These are phyloP conservation scores for Priceomyces melissophilus DNA, from an alignment of 805 yeast genomes.

Conservation along the genomic window DNA sequence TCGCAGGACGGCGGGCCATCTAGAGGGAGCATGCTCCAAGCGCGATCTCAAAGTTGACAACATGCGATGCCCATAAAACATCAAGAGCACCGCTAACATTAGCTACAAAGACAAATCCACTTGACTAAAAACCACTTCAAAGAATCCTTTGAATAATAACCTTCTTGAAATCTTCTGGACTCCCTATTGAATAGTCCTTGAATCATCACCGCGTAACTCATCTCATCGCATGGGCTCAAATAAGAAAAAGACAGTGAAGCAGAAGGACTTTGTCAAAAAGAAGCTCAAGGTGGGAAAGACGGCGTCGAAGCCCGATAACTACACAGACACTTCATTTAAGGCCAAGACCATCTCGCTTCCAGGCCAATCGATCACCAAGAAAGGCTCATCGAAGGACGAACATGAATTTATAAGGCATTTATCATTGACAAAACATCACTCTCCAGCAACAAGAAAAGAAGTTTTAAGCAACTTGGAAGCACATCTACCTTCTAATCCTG, in stretches of 20 bases:
- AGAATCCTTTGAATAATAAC: no score
- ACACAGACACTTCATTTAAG: slow-evolving; percentile 81
- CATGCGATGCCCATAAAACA: no score
- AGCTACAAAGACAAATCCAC: no score
- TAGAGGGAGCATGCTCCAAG: no score
- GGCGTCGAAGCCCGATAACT: slow-evolving; percentile 64
- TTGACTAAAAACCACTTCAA: no score
- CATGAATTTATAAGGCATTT: slow-evolving; percentile 57
- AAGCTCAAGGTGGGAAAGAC: slow-evolving; percentile 89
- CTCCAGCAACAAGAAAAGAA: slow-evolving; percentile 67
- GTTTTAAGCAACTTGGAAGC: slow-evolving; percentile 53
- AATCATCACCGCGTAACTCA: no score
- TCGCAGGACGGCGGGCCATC: no score
- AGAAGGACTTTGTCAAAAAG: slow-evolving; percentile 70
- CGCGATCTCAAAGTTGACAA: no score
- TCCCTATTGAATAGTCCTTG: no score
- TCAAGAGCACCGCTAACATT: no score
- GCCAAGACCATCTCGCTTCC: slow-evolving; percentile 58
- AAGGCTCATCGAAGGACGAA: slow-evolving; percentile 21
- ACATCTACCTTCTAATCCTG: slow-evolving; percentile 50
- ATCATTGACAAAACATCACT: slow-evolving; percentile 72
- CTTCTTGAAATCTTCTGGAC: no score
- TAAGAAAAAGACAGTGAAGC: slow-evolving; percentile 59
- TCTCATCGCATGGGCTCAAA: slow-evolving; percentile 37
- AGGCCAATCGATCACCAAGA: slow-evolving; percentile 34